These are phyloP conservation scores for Penicillium diatomitis DNA, from an alignment of 495 filamentous ascomycete genomes.

Conservation along the genomic window DNA sequence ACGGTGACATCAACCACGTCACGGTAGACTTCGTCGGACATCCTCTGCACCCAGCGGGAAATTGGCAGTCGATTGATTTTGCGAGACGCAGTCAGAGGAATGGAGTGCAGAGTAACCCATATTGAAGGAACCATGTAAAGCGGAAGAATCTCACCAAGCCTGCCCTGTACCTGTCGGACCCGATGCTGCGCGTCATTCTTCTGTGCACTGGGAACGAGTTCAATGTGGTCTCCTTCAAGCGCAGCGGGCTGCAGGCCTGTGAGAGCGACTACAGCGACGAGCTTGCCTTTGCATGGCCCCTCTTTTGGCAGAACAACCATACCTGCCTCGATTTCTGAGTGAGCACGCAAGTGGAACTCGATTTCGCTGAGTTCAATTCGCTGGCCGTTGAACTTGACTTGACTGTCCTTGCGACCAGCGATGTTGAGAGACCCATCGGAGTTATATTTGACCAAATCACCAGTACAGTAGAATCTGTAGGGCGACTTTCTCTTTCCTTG, in stretches of 20 bases:
- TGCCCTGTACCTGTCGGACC: not conserved
- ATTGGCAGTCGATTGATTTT: slow-evolving; percentile 23
- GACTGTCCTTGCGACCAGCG: slow-evolving; percentile 59
- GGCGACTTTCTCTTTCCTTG: not conserved
- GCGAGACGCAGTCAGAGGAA: slow-evolving; percentile 25
- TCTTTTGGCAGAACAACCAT: not conserved
- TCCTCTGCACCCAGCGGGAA: not conserved
- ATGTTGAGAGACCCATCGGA: slow-evolving; percentile 62
- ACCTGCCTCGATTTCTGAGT: not conserved
- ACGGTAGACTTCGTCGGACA: not conserved
- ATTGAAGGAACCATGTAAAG: slow-evolving; percentile 34
- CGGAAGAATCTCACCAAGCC: slow-evolving; percentile 8
- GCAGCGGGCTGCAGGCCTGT: not conserved
- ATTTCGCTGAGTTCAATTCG: slow-evolving; percentile 30
- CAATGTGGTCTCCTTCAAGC: not conserved
- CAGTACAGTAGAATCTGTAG: slow-evolving; percentile 52
- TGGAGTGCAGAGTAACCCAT: slow-evolving; percentile 21
- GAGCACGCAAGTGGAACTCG: not conserved
- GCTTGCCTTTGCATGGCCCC: not conserved
- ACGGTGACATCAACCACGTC: slow-evolving; percentile 3
- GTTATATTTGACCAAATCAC: slow-evolving; percentile 63
- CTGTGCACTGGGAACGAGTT: not conserved
- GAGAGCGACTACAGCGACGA: not conserved
- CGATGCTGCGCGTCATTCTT: not conserved
- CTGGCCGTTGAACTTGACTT: slow-evolving; percentile 65